phyloP scores from a whole-genome alignment of 176 grass and related monocot genomes.

The Ensete ventricosum region DNA sequence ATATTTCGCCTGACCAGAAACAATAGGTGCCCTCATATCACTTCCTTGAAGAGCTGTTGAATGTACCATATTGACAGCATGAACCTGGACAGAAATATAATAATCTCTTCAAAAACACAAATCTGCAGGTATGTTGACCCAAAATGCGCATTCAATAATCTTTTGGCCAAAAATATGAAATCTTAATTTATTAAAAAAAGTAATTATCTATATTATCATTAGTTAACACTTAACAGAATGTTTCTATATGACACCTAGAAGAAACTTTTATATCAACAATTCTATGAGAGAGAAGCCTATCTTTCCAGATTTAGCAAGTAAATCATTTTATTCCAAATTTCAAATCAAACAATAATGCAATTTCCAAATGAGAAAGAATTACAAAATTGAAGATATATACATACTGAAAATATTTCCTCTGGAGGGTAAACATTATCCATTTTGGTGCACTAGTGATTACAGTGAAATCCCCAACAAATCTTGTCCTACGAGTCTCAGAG shows the following conservation, averaged over 20 bases:
- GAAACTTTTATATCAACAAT: no score
- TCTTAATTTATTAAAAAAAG: not conserved
- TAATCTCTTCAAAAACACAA: not conserved
- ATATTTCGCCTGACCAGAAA: slow-evolving; percentile 59
- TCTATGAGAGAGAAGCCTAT: no score
- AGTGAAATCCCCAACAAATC: no score
- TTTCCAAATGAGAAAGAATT: not conserved
- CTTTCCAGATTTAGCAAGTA: not conserved
- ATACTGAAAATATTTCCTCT: not conserved
- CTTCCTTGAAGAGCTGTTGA: slow-evolving; percentile 26
- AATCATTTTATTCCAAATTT: not conserved
- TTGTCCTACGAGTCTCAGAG: no score
- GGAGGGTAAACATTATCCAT: not conserved
- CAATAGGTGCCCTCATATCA: slow-evolving; percentile 40
- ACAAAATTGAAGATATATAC: not conserved
- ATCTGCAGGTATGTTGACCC: not conserved
- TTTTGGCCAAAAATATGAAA: not conserved
- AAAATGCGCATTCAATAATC: not conserved
- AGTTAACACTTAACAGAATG: not conserved
- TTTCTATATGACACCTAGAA: not conserved
- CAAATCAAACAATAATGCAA: not conserved
- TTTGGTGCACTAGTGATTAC: not conserved
- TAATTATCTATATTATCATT: not conserved
- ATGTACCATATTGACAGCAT: slow-evolving; percentile 30
- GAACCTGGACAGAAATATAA: slow-evolving; percentile 29